Base-by-base conservation (phyloP, 257 asterid species). In the Orobanche coerulescens region DNA sequence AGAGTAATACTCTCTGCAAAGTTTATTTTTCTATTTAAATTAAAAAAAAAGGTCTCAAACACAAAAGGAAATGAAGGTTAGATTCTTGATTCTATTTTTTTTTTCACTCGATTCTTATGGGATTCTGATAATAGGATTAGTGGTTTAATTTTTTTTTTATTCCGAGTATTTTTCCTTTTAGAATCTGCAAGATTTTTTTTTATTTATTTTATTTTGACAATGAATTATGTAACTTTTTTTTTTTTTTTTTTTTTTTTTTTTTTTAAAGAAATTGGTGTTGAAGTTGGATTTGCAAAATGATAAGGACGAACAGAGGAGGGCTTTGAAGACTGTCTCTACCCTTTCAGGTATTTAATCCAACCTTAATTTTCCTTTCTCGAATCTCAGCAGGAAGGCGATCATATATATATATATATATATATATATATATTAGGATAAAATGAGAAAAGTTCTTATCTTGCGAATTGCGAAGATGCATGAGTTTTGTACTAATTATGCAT, bases 231-330 rank as follows among this genome's bases (percentile, higher is more conserved):
- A 30, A 2, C 36, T 30, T 42, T 13, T 12, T 42, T 1, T 42
- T 11, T 12, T 3, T 42, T 15, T 42, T 42, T 43, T 12, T 9
- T 43, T 55, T 58, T 4, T 33, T 7, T 0, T 53, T 3, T 50
- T 62, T 73, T 24, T 55, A 71, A 87, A 90, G 96, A 90, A 90
- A 69, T 80, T 75, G 63, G 85, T 85, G 55, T 59, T 90, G 83
- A 79, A 75, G 24, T 65, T 90, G 91, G 97, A 83, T 25, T 61
- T 90, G 69, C 78, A 73, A 60, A 82, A 81, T 62, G 84, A 54
- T 51, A 81, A 50, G 57, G 97, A 87, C 23, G 80, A 82, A 59
- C 84, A 90, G 58, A 61, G 97, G 44, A 90, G 78, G 86, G 96
- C 95, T 60, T 46, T 90, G 71, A 87, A 90, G 79, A 80, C 81